phyloP scores from a whole-genome alignment of 805 yeast genomes.

The Wickerhamiella domercqiae region DNA sequence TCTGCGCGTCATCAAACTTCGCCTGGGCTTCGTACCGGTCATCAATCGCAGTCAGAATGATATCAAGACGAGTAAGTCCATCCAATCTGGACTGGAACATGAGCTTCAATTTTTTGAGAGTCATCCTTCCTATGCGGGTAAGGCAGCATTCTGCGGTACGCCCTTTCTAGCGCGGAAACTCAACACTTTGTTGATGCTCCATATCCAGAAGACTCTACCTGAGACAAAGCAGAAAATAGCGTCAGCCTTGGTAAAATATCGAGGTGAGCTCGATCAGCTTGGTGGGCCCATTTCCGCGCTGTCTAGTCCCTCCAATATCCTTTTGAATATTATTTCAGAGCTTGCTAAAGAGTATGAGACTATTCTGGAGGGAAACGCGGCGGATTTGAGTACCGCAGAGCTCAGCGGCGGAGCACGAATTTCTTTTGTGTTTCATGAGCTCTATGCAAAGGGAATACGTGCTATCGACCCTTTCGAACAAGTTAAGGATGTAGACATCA shows the following conservation, averaged over 20 bases:
- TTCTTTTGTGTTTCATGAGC: conserved; percentile 91
- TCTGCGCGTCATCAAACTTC: conserved; percentile 85
- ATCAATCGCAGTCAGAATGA: conserved; percentile 95
- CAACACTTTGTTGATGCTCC: conserved; percentile 74
- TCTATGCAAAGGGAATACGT: conserved; percentile 79
- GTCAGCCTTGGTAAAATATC: conserved; percentile 69
- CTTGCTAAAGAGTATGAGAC: conserved; percentile 84
- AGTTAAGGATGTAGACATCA: conserved; percentile 85
- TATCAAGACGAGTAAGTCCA: conserved; percentile 75
- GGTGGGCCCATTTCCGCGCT: conserved; percentile 38
- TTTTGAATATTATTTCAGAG: conserved; percentile 80
- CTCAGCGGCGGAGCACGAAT: conserved; percentile 97
- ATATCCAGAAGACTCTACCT: conserved; percentile 76
- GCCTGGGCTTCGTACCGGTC: conserved; percentile 94
- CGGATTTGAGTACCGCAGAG: conserved; percentile 76
- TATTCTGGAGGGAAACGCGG: conserved; percentile 81
- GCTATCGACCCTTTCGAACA: conserved; percentile 94
- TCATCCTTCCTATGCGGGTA: conserved; percentile 82
- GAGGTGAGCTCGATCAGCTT: conserved; percentile 54
- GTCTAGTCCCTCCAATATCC: conserved; percentile 65
- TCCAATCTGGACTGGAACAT: conserved; percentile 69
- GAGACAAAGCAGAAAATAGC: conserved; percentile 87
- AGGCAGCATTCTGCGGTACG: conserved; percentile 96
- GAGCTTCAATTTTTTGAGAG: conserved; percentile 71
- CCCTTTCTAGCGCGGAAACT: conserved; percentile 88